Percentiles rank a stretch among this genome's conserved stretches.
Evolutionary conservation across 306 rosid species (phyloP).

Genomic region (Acmispon strigosus): DNA sequence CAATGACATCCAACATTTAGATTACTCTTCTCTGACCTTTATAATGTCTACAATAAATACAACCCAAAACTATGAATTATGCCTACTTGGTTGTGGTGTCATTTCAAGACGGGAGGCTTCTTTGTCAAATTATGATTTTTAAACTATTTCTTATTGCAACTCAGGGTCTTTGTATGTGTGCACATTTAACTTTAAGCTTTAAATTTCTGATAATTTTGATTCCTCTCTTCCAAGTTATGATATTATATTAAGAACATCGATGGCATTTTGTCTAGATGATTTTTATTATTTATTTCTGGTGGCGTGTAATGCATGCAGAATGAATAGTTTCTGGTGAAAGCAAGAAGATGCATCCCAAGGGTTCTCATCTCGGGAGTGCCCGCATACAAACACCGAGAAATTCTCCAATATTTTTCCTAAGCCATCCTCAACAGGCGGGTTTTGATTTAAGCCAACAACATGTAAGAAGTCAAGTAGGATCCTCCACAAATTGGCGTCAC

Average conservation of each 20-base stretch:
- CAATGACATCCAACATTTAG: neutral
- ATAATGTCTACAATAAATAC: neutral
- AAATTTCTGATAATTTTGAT: neutral
- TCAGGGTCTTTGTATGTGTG: neutral
- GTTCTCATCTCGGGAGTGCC: neutral
- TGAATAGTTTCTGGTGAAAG: neutral
- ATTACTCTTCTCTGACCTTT: neutral
- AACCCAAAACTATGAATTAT: neutral
- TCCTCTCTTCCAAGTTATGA: neutral
- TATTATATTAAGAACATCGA: neutral
- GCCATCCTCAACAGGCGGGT: neutral
- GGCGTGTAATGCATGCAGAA: neutral
- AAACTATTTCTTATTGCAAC: neutral
- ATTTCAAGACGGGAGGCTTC: neutral
- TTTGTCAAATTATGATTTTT: neutral
- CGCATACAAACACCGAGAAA: neutral
- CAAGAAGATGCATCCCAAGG: constrained; percentile 5
- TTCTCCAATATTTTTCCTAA: neutral
- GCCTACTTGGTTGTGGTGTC: neutral
- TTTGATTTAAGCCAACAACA: neutral
- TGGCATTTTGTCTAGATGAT: neutral
- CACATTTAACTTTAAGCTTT: neutral
- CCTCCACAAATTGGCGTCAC: constrained; percentile 24
- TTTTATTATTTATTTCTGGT: neutral
- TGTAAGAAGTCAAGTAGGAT: neutral